These are phyloP conservation scores for Diaporthe sp. DNA, from an alignment of 2,329 filamentous ascomycete genomes.

Conservation along the genomic window DNA sequence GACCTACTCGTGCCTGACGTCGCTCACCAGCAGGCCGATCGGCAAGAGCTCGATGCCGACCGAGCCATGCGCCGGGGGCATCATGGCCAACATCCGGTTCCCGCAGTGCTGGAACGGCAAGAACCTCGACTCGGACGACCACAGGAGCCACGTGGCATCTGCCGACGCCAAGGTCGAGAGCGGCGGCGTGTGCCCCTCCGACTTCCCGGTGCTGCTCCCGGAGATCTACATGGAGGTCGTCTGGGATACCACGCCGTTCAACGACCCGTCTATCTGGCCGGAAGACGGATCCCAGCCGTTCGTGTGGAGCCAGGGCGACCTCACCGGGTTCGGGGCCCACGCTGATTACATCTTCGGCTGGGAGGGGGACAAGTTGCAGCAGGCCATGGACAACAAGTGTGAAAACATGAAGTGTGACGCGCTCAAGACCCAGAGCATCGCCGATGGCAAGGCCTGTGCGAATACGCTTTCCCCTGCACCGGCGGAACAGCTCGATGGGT, in stretches of 20 bases:
- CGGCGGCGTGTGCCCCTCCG: constrained; percentile 41
- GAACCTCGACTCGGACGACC: constrained; percentile 61
- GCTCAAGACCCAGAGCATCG: constrained; percentile 43
- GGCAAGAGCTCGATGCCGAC: constrained; percentile 56
- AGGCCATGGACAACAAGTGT: constrained; percentile 45
- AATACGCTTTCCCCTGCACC: constrained; percentile 15
- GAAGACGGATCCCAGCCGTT: constrained; percentile 52
- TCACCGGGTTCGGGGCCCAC: constrained; percentile 51
- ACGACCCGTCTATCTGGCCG: constrained; percentile 48
- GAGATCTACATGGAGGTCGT: constrained; percentile 53
- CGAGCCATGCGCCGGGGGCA: constrained; percentile 50
- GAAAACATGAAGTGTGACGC: constrained; percentile 42
- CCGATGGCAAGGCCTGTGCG: constrained; percentile 41
- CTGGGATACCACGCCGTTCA: constrained; percentile 51
- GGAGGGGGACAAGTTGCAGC: constrained; percentile 50
- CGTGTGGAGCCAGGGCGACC: constrained; percentile 48
- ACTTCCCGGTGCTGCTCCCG: constrained; percentile 52
- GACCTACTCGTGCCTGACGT: constrained; percentile 57
- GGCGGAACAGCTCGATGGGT: constrained; percentile 9
- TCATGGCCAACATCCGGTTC: constrained; percentile 60
- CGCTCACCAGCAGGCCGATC: constrained; percentile 53
- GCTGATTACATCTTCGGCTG: constrained; percentile 58
- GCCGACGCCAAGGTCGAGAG: constrained; percentile 43
- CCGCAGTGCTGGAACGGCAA: constrained; percentile 67
- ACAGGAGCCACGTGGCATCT: constrained; percentile 59